A percentile compares a stretch with the other conserved stretches of the same genome.
These are phyloP conservation scores for Aspergillus persii DNA, from an alignment of 2,329 filamentous ascomycete genomes.

Conservation along the genomic window DNA sequence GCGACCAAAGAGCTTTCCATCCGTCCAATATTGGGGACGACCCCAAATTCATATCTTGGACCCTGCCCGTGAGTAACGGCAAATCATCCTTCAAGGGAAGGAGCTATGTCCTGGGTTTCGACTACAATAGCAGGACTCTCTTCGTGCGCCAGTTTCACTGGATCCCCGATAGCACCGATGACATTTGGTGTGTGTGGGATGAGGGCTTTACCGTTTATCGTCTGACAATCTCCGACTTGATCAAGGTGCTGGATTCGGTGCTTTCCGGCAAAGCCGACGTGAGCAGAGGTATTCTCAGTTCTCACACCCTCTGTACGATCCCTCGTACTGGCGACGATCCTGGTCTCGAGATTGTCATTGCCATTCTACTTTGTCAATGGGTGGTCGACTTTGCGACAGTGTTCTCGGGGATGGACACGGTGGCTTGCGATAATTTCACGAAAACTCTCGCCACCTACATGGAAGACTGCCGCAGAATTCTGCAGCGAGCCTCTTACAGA, in stretches of 20 bases:
- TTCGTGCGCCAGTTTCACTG: slow-evolving; percentile 27
- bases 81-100: slow-evolving; percentile 14
- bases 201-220: slow-evolving; percentile 24
- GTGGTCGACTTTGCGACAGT: slow-evolving; percentile 27
- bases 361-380: slow-evolving; percentile 31
- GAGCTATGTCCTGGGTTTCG: slow-evolving; percentile 30
- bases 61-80: slow-evolving; percentile 24
- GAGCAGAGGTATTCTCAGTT: slow-evolving; percentile 24
- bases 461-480: slow-evolving; percentile 24
- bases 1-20: slow-evolving; percentile 9
- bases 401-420: slow-evolving; percentile 14
- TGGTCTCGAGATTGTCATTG: slow-evolving; percentile 33
- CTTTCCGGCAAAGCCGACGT: slow-evolving; percentile 17
- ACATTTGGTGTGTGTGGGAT: slow-evolving; percentile 28
- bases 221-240: slow-evolving; percentile 20
- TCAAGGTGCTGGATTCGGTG: slow-evolving; percentile 21
- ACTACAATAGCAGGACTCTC: slow-evolving; percentile 19
- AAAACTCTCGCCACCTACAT: slow-evolving; percentile 14
- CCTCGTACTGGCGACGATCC: slow-evolving; percentile 21
- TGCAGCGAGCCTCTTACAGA: slow-evolving; percentile 26
- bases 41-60: slow-evolving; percentile 20
- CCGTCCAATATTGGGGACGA: slow-evolving; percentile 11
- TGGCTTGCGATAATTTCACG: slow-evolving; percentile 8
- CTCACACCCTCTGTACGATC: slow-evolving; percentile 18
- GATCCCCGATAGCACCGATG: slow-evolving; percentile 21